Base-by-base conservation (phyloP, 202 grass and related monocot genomes). In the Musa balbisiana region DNA sequence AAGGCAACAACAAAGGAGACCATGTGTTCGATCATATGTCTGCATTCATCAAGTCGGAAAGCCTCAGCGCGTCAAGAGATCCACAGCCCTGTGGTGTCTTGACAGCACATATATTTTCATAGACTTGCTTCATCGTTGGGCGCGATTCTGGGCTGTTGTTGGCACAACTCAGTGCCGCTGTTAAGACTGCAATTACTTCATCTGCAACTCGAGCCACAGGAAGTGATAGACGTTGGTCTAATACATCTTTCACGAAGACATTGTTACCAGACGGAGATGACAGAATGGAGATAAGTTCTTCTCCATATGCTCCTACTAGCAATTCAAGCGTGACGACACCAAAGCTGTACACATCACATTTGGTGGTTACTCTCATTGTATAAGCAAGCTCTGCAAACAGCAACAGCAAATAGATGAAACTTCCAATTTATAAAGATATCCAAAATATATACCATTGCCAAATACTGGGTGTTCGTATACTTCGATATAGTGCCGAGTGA, bases 271-370 rank as follows among this genome's bases (percentile, higher is more conserved):
- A 82, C 58, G 43, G 23, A 63, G 82, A 82, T 14, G 79, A 85
- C 55, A 88, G 84, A 1, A 78, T 50, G 24, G 82, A 69, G 11
- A 83, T 53, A 0, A 83, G n/a, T 26, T 77, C 59, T 1, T 64
- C 51, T 4, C 76, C 52, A 69, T 88, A 72, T 22, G 71, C 75
- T 62, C 76, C 79, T 24, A 84, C 75, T 2, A 26, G 25, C 25
- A 84, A 21, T 71, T 82, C 79, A 19, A 88, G 17, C 1, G 71
- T 0, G 16, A 84, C 55, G 0, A 84, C 54, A 1, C 74, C 86
- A 25, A 83, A 87, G 1, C 73, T 87, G 49, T 83, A 73, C 1
- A 84, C 55, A 51, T 82, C 86, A 5, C 71, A 88, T 11, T 82
- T 88, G 51, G 74, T 75, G 0, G 78, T 84, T 2, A 80, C 78